phyloP scores from a whole-genome alignment of 768 basidiomycete species.

The Rhizopogon vinicolor region DNA sequence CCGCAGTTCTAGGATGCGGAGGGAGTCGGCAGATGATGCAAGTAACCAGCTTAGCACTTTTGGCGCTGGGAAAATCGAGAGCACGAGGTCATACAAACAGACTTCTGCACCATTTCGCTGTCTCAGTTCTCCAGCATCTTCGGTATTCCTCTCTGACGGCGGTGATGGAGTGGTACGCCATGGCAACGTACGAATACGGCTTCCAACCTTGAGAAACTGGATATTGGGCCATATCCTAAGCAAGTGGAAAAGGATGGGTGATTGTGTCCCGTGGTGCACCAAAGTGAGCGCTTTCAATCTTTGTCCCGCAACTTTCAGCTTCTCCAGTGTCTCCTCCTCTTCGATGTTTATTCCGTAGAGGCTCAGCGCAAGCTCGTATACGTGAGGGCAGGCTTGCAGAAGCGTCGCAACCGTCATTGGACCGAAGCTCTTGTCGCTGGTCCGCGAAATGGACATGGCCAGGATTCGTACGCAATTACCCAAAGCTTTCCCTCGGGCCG shows the following conservation, averaged over 20 bases:
- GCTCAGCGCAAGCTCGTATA: slow-evolving; percentile 31
- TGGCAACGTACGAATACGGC: slow-evolving; percentile 32
- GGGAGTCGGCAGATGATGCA: slow-evolving; percentile 23
- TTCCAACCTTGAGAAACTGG: slow-evolving; percentile 33
- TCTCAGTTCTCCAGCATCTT: not conserved
- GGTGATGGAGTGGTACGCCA: slow-evolving; percentile 19
- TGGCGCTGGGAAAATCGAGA: slow-evolving; percentile 29
- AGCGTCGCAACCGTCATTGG: slow-evolving; percentile 10
- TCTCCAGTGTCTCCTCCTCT: slow-evolving; percentile 14
- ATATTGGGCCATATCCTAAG: slow-evolving; percentile 34
- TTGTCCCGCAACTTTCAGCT: slow-evolving; percentile 17
- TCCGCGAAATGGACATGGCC: not conserved
- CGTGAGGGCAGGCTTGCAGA: slow-evolving; percentile 22
- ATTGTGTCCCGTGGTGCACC: slow-evolving; percentile 33
- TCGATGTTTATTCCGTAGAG: slow-evolving; percentile 23
- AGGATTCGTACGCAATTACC: slow-evolving; percentile 18
- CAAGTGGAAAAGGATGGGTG: slow-evolving; percentile 39
- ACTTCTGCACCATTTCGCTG: slow-evolving; percentile 11
- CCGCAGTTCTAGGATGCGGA: slow-evolving; percentile 38
- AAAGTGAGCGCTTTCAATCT: slow-evolving; percentile 30
- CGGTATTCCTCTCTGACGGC: not conserved
- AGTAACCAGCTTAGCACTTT: slow-evolving; percentile 35
- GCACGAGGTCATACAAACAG: slow-evolving; percentile 36
- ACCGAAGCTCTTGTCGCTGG: not conserved
- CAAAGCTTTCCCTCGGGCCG: slow-evolving; percentile 9